Percentiles rank a stretch among this genome's conserved stretches.
Evolutionary conservation across 371 early-diverging fungal genomes (phyloP).

Genomic region (Mortierella sp.): DNA sequence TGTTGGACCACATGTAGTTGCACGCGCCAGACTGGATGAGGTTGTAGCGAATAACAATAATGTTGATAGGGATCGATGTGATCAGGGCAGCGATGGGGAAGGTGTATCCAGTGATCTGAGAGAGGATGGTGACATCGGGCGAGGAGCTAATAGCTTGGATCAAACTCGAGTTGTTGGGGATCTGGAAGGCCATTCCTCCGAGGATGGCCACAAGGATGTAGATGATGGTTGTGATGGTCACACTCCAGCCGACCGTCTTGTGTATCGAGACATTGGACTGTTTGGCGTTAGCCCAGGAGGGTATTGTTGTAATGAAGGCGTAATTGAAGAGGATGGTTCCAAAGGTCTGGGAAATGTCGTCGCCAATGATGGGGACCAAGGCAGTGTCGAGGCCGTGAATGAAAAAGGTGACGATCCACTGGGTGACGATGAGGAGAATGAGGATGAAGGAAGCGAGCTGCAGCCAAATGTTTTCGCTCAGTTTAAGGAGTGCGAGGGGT

Average conservation of each 20-base stretch:
- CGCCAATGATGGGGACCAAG: constrained; percentile 62
- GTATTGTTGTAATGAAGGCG: constrained; percentile 73
- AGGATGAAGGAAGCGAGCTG: constrained; percentile 69
- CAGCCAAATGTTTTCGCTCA: constrained; percentile 70
- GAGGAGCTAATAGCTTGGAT: constrained; percentile 62
- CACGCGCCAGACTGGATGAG: constrained; percentile 71
- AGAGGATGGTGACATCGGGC: constrained; percentile 61
- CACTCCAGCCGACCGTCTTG: constrained; percentile 64
- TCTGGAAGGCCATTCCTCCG: constrained; percentile 71
- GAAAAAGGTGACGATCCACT: constrained; percentile 70
- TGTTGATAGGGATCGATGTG: constrained; percentile 83
- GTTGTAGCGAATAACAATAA: constrained; percentile 80
- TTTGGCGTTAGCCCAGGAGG: constrained; percentile 73
- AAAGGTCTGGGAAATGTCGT: constrained; percentile 64
- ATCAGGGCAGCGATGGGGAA: constrained; percentile 82
- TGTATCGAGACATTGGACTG: constrained; percentile 67
- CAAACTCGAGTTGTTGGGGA: constrained; percentile 61
- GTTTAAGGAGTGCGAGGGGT: constrained; percentile 68
- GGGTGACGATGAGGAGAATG: constrained; percentile 62
- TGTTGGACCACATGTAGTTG: constrained; percentile 68
- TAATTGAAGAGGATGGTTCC: constrained; percentile 76
- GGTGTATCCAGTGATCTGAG: constrained; percentile 72
- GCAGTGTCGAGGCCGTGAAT: constrained; percentile 63
- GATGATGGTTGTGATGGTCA: constrained; percentile 63
- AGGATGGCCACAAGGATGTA: constrained; percentile 64